A percentile compares a stretch with the other conserved stretches of the same genome.
Conservation (phyloP, 306 rosid genomes). For the Quercus variabilis region DNA sequence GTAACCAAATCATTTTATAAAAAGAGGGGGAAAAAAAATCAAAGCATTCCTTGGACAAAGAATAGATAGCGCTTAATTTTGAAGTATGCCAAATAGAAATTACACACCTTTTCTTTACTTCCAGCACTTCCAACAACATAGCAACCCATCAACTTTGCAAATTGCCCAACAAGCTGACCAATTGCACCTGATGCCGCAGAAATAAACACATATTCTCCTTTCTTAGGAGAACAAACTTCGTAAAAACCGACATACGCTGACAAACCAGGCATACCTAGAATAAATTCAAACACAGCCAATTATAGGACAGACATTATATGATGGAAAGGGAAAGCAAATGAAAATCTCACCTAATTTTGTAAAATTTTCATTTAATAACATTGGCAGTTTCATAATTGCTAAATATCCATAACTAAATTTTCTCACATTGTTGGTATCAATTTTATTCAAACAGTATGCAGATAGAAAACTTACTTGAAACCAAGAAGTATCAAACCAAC, state of each 20-base stretch:
- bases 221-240: constrained; percentile 28
- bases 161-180: constrained; percentile 41
- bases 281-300: not conserved
- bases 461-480: not conserved
- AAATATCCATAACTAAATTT: not conserved
- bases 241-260: constrained; percentile 30
- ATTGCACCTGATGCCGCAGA: constrained; percentile 37
- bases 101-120: not conserved
- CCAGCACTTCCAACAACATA: constrained; percentile 1
- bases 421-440: not conserved
- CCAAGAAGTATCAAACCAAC: too few relatives aligned
- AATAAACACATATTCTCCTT: constrained; percentile 30
- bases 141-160: not conserved
- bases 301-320: too few relatives aligned
- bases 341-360: not conserved
- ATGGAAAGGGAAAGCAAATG: not conserved
- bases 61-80: not conserved
- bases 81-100: not conserved
- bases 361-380: not conserved
- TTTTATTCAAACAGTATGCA: not conserved
- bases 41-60: not conserved
- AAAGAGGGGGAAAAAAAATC: not conserved
- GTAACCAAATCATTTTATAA: not conserved
- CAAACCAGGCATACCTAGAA: constrained; percentile 34
- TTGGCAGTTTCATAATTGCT: not conserved